phyloP scores from a whole-genome alignment of 768 basidiomycete genomes.

The Cytidiella melzeri region DNA sequence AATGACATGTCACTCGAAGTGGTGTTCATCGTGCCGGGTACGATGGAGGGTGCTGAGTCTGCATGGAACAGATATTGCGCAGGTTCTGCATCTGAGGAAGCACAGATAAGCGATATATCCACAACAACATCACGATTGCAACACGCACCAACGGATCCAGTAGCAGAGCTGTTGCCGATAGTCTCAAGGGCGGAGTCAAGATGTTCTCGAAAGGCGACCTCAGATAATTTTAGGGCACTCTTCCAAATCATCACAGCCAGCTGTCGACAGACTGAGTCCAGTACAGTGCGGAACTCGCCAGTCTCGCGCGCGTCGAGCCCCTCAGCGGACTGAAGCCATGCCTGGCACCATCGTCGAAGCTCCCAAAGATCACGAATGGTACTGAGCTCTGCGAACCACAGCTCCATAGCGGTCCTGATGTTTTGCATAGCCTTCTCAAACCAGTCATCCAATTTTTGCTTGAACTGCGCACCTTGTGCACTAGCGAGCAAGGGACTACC shows the following conservation, averaged over 20 bases:
- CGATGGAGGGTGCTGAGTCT: constrained; percentile 37
- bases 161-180: neutral
- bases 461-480: constrained; percentile 38
- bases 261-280: constrained; percentile 51
- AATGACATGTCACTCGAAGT: constrained; percentile 37
- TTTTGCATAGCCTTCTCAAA: constrained; percentile 45
- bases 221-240: constrained; percentile 35
- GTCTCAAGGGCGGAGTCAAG: constrained; percentile 31
- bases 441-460: constrained; percentile 54
- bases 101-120: no score
- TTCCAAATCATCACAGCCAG: constrained; percentile 60
- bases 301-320: constrained; percentile 46
- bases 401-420: constrained; percentile 38
- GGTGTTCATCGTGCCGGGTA: constrained; percentile 27
- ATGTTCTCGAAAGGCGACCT: constrained; percentile 39
- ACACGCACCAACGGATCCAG: neutral
- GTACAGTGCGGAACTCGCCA: constrained; percentile 31
- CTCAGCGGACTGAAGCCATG: constrained; percentile 36
- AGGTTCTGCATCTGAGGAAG: constrained; percentile 42
- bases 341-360: constrained; percentile 46
- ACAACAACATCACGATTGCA: no score
- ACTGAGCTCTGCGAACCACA: constrained; percentile 57
- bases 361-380: constrained; percentile 67
- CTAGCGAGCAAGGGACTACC: constrained; percentile 51
- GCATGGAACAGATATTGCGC: constrained; percentile 51